Conservation (phyloP, 106 monocot species). For the Allium fistulosum region DNA sequence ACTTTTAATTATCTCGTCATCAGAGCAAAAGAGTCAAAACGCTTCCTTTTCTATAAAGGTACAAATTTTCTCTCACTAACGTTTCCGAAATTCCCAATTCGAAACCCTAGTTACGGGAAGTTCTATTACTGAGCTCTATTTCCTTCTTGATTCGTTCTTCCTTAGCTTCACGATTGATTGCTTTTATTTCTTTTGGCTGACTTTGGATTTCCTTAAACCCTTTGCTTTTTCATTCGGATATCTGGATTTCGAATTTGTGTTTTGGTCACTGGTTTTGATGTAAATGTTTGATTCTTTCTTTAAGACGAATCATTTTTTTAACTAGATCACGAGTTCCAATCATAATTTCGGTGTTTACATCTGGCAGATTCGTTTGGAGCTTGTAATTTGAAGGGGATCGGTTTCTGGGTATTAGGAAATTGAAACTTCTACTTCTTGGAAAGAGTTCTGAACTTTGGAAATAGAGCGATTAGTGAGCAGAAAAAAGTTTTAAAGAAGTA, state of each 20-base stretch:
- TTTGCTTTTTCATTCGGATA: background rate
- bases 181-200: background rate
- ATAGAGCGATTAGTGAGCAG: too few relatives aligned
- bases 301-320: too few relatives aligned
- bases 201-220: constrained; percentile 7
- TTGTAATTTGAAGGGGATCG: background rate
- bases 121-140: background rate
- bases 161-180: background rate
- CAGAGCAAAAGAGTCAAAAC: constrained; percentile 16
- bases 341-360: constrained; percentile 1
- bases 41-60: constrained; percentile 1
- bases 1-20: background rate
- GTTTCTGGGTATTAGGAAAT: too few relatives aligned
- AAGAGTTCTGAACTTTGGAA: too few relatives aligned
- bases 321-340: background rate
- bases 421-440: too few relatives aligned
- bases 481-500: too few relatives aligned
- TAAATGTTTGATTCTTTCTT: too few relatives aligned
- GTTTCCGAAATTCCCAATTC: constrained; percentile 9
- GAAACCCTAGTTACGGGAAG: constrained; percentile 3
- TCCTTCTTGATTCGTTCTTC: background rate
- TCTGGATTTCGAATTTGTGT: too few relatives aligned
- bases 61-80: constrained; percentile 9
- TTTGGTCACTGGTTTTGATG: too few relatives aligned
- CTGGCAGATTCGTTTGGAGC: constrained; percentile 1